Evolutionary conservation across 352 stramenopile genomes (phyloP).

Genomic region (Pythium oligandrum): DNA sequence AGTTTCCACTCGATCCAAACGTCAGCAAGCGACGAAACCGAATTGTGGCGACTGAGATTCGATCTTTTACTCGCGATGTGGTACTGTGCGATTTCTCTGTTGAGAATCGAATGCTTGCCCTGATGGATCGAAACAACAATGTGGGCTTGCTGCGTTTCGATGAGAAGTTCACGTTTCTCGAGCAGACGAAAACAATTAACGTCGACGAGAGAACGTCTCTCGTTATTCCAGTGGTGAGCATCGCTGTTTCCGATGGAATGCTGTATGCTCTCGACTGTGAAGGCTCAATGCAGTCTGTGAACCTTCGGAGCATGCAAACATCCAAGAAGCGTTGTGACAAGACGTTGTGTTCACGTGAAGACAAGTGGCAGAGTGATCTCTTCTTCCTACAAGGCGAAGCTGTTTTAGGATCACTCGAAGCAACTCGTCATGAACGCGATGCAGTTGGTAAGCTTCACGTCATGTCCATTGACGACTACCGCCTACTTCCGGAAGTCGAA

Average conservation of each 20-base stretch:
- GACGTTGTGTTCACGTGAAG: not conserved
- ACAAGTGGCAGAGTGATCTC: too few species aligned
- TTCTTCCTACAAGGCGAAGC: not conserved
- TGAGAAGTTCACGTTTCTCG: conserved; percentile 9
- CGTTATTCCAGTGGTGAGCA: conserved; percentile 2
- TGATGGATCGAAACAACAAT: not conserved
- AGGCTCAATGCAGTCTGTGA: conserved; percentile 33
- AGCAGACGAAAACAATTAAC: conserved; percentile 3
- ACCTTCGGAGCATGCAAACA: conserved; percentile 40
- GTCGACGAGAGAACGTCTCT: conserved; percentile 16
- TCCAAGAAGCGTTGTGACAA: conserved; percentile 11
- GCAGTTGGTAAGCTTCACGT: not conserved
- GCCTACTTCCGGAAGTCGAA: not conserved
- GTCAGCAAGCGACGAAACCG: not conserved
- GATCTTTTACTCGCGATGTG: not conserved
- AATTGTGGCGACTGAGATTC: not conserved
- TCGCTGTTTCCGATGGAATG: conserved; percentile 12
- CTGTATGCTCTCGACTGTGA: conserved; percentile 29
- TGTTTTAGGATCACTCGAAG: not conserved
- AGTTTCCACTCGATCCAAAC: not conserved
- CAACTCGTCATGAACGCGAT: not conserved
- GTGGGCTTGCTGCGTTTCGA: conserved; percentile 5
- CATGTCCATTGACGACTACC: not conserved
- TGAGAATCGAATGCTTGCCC: conserved; percentile 5
- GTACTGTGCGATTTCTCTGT: conserved; percentile 6